Base-by-base conservation (phyloP, 495 filamentous ascomycete species). In the Melanomma pulvis-pyrius region DNA sequence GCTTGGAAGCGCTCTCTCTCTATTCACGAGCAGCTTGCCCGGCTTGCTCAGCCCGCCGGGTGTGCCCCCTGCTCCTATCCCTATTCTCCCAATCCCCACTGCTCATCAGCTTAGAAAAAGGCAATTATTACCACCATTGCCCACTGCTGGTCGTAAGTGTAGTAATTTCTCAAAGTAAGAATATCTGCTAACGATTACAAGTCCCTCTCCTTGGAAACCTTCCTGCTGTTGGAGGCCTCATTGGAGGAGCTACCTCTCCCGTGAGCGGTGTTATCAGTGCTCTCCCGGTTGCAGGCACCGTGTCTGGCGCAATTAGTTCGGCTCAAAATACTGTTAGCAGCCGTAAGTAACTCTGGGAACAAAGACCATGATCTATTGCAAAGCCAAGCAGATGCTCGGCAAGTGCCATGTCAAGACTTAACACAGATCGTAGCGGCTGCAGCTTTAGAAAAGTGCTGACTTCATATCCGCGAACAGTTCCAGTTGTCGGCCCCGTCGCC, bases 261-360 rank as follows among this genome's bases (percentile, higher is more conserved):
- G 32, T 64, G 5, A 28, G 52, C 26, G 52, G 51, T 12, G 61
- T 64, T 13, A 60, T 41, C 32, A 41, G 57, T 15, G 21, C 44
- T n/a, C 24, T 30, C n/a, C 50, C 47, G 9, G 47, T 36, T 19
- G 24, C 22, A 6, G 19, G 24, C 39, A 39, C 51, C 13, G 61
- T 64, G 13, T 21, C 51, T 64, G 52, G 52, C 9, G 22, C 30
- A n/a, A 17, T 34, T 28, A 39, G 61, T 13, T 28, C 54, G 12
- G 54, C 41, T 22, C 21, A 28, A 22, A 24, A 39, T 8, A 39
- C 54, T 13, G 54, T 22, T 29, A 39, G 22, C 24, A 22, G 61
- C 22, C 11, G 52, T 41, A n/a, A n/a, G n/a, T n/a, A n/a, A n/a
- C n/a, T n/a, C n/a, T n/a, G n/a, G 36, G n/a, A n/a, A n/a, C n/a